Base-by-base conservation (phyloP, 106 monocot genomes). In the Dioscorea zingiberensis region DNA sequence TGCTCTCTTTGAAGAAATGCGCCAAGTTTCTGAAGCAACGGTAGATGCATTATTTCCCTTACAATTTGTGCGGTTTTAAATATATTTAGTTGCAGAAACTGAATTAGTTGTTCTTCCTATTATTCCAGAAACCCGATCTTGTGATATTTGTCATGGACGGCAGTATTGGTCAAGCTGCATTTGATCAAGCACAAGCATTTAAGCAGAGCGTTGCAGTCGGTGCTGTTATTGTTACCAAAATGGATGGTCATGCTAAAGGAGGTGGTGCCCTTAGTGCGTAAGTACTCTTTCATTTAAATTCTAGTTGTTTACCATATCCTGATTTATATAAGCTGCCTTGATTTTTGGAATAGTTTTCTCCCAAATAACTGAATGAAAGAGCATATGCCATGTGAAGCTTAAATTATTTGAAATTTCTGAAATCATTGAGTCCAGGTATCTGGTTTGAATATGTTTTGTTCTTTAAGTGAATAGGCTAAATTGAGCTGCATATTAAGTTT, bases 221-320 rank as follows among this genome's bases (percentile, higher is more conserved):
- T 44, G 93, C 98, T 80, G 98, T 99, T 57, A 93, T 99, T 70
- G 64, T 99, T 12, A 93, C 93, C 14, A 98, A 98, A 80, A 98
- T 98, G 98, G 98, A 98, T 74, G 98, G 98, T 48, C 98, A 98
- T 83, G 98, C 98, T 19, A 98, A 89, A 84, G 97, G 98, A 71
- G 98, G 98, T 62, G 98, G 97, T 72, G 92, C 92, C 21, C 92
- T 98, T 76, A 98, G 98, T 72, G 92, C 98, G 98, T 98, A 78
- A 93, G 98, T 98, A 25, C 65, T 55, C 3, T 72, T 57, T 11
- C 38, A 38, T 38, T 38, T 38, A 8, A 38, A 38, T 2, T 38
- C 10, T 38, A 38, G 4, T 38, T 38, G 38, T 38, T 38, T 38
- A 38, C 38, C 38, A 38, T 38, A 38, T 38, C 7, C 7, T 30